Conservation (phyloP, 2,329 filamentous ascomycete genomes). For the Lithohypha guttulata region DNA sequence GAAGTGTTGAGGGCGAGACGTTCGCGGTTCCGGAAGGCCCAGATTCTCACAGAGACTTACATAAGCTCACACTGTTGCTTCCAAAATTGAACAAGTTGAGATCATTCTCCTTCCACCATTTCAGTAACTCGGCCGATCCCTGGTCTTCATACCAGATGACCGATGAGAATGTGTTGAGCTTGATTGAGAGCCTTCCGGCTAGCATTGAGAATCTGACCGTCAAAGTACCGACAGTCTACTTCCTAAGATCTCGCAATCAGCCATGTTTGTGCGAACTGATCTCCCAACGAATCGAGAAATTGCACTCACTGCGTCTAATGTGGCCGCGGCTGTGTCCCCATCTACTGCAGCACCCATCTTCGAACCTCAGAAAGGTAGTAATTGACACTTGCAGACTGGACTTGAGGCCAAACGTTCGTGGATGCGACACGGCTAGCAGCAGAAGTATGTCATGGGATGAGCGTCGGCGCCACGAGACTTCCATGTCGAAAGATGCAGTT, state of each 20-base stretch:
- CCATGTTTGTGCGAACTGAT: conserved; percentile 1
- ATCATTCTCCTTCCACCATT: conserved; percentile 7
- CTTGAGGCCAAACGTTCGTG: not conserved
- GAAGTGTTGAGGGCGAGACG: not conserved
- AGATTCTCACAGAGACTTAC: not conserved
- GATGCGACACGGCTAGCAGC: not conserved
- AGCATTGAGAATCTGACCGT: not conserved
- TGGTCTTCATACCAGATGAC: not conserved
- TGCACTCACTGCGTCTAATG: conserved; percentile 1
- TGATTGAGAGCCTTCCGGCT: not conserved
- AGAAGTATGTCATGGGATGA: not conserved
- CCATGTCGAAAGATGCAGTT: not conserved
- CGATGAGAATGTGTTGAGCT: not conserved
- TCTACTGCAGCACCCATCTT: not conserved
- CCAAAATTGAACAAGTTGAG: not conserved
- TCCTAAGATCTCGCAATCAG: not conserved
- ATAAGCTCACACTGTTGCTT: not conserved
- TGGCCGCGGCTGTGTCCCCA: conserved; percentile 1
- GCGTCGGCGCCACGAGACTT: not conserved
- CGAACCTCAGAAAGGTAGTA: not conserved
- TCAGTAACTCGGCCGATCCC: not conserved
- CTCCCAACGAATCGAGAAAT: not conserved
- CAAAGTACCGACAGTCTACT: not conserved
- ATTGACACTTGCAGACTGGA: not conserved
- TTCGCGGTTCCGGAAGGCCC: too few relatives aligned